Base-by-base conservation (phyloP, 371 early-diverging fungal species). In the Lichtheimia ornata region DNA sequence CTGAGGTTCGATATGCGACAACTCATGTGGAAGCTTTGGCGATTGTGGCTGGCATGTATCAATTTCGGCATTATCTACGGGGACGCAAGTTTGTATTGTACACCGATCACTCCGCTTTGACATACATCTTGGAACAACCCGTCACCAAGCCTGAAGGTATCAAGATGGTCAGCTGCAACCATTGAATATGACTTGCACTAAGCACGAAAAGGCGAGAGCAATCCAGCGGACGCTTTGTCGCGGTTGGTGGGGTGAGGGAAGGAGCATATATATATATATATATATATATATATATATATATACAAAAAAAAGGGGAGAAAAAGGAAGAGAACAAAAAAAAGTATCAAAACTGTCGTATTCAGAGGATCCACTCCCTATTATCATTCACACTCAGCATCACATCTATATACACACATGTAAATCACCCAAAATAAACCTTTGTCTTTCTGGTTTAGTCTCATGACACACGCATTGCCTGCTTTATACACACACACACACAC, bases 1-100 rank as follows among this genome's bases (percentile, higher is more conserved):
- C 57, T 2, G 65, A 70, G 35, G 12, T 22, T 6, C 59, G 41
- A 14, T 67, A 63, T 41, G 49, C 67, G 0, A 28, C 50, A 17
- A 54, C 50, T 9, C 64, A 81, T 12, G 14, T 66, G 22, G 78
- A 84, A 58, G 67, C 69, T 15, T 60, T 74, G 9, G 71, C 77
- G 0, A 55, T 80, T 0, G 52, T 80, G 9, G 71, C 60, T 64
- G 77, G 69, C 5, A 30, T 68, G 2, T 25, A 64, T 22, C 42
- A 69, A 1, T 80, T 71, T 49, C 44, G 68, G 0, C 72, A 68
- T 13, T 76, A 71, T 53, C 47, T 83, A 0, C 9, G 41, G 1
- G 75, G 77, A 4, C 14, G 53, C 5, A 7, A 52, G 5, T 74
- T 67, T 41, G 56, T 56, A 0, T 13, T 66, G 7, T 4, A 49